Evolutionary conservation across 2,329 filamentous ascomycete genomes (phyloP), one percentile per base, ranked within the genome.

Genomic region (Aspergillus neoniger): DNA sequence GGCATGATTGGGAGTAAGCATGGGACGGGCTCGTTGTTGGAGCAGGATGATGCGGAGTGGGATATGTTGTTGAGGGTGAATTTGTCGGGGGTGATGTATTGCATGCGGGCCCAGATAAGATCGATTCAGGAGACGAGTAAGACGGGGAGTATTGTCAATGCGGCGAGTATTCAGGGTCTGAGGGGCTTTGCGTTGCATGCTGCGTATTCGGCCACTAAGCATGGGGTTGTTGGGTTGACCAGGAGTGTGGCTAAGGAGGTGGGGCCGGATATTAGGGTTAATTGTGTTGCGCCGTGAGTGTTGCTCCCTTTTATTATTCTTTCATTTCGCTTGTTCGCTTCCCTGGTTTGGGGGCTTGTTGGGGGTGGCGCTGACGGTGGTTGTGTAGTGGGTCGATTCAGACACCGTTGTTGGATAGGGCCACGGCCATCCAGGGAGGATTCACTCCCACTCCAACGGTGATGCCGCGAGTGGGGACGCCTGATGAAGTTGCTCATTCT

Each of bases 61-160:
- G 74, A 79, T 43, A 69, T 70, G 28, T 70, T 79, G 15, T 68
- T 83, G 56, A 65, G 69, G 1, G 77, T 83, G 9, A 84, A 84
- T 65, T 60, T 79, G 7, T 76, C 69, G 7, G 83, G 84, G 5
- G 70, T 81, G 28, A 81, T 85, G 70, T 79, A 83, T 53, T 84
- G 81, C 60, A 61, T 86, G 60, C 72, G 81, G 15, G 79, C 81
- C n/a, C 69, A 86, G 66, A 60, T 86, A 10, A 73, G 70, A 14
- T 74, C 76, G 21, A 79, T 84, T 57, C 65, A 64, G 14, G 70
- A 23, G 2, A 63, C 62, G 0, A 61, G 59, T 2, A 64, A 65
- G 1, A 62, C 48, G 30, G 84, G 84, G 7, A 85, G 84, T 61
- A 86, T 88, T 67, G 85, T 88, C 57, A 87, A 85, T 68, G 76